Evolutionary conservation across 169 alveolate species (phyloP).

Genomic region (Babesia divergens): DNA sequence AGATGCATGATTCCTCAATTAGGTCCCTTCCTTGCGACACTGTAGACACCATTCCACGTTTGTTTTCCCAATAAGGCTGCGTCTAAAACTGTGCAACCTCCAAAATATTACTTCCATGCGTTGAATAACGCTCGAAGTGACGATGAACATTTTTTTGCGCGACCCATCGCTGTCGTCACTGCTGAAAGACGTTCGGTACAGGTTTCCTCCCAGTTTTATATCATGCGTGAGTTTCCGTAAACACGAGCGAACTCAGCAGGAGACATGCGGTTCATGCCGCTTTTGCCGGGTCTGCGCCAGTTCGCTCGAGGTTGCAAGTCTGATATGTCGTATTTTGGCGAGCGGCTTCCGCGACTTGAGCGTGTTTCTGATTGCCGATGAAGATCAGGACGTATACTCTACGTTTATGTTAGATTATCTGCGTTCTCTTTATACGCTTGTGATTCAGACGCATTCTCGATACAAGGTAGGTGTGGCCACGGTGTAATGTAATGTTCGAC

Average conservation of each 20-base stretch:
- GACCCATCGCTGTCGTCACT: constrained; percentile 18
- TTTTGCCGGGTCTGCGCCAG: constrained; percentile 34
- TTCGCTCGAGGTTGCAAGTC: constrained; percentile 22
- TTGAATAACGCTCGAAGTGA: not conserved
- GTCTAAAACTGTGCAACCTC: no score
- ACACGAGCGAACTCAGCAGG: not conserved
- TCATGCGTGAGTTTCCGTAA: constrained; percentile 1
- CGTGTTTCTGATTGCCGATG: constrained; percentile 30
- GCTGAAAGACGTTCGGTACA: constrained; percentile 6
- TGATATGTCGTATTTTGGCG: constrained; percentile 13
- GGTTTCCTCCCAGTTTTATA: not conserved
- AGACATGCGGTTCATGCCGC: constrained; percentile 10
- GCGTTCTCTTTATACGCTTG: constrained; percentile 38
- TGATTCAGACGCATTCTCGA: constrained; percentile 22
- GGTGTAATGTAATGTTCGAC: not conserved
- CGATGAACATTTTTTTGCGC: constrained; percentile 11
- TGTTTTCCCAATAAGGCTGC: no score
- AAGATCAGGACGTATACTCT: constrained; percentile 17
- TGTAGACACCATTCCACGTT: no score
- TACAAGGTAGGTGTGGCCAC: constrained; percentile 4
- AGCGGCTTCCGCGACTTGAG: constrained; percentile 8
- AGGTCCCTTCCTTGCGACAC: no score
- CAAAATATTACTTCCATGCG: no score
- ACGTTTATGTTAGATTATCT: constrained; percentile 44
- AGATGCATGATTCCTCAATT: no score